A percentile compares a stretch with the other conserved stretches of the same genome.
These are phyloP conservation scores for Tritrichomonas musculus DNA, from an alignment of 208 protist genomes.

Conservation along the genomic window DNA sequence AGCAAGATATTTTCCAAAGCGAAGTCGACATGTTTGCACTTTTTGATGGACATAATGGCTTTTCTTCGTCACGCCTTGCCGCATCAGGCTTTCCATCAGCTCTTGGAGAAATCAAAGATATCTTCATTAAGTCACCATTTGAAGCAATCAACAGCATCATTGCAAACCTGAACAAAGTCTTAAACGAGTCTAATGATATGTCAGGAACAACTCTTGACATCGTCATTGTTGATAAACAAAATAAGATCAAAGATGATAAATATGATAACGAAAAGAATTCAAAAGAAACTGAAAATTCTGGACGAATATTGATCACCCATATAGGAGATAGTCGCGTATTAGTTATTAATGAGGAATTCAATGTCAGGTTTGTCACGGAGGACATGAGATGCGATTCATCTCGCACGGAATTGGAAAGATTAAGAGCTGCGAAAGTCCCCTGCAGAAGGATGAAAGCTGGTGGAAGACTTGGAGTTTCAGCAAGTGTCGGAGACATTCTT, in stretches of 20 bases:
- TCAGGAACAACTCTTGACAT: background rate
- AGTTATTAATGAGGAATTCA: background rate
- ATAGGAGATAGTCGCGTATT: no score
- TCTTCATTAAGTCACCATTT: no score
- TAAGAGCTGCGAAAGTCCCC: background rate
- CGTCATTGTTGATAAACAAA: background rate
- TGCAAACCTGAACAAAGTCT: background rate
- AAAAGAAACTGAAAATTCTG: no score
- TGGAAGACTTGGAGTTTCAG: background rate
- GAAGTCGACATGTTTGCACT: background rate
- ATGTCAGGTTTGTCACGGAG: background rate
- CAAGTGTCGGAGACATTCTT: background rate
- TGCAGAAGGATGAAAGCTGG: background rate
- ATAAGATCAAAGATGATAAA: background rate
- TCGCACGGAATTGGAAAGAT: background rate
- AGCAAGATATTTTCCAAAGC: background rate
- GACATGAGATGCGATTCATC: background rate
- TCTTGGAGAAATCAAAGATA: background rate
- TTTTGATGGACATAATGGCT: conserved; percentile 6
- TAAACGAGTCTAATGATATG: background rate
- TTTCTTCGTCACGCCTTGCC: background rate
- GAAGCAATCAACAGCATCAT: background rate
- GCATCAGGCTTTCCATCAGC: background rate
- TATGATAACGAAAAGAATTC: no score
- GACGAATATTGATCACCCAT: no score